Base-by-base conservation (phyloP, 148 eudicot species). In the Camellia sinensis region DNA sequence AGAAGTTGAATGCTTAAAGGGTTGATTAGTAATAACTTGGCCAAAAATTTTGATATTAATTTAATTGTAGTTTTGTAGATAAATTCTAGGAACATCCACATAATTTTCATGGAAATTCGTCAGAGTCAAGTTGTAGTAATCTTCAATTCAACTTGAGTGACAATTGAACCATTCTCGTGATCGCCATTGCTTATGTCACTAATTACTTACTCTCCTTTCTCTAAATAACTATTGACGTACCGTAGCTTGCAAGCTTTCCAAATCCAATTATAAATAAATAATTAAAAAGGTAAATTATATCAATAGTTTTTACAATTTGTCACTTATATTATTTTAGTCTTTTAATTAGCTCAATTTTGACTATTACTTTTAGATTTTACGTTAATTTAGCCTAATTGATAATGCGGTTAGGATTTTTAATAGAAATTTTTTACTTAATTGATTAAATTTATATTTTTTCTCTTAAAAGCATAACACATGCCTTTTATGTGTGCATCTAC, bases 131-230 rank as follows among this genome's bases (percentile, higher is more conserved):
- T 6, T 46, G 41, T 43, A 60, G 78, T 60, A 75, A 75, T 74
- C 7, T 74, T 15, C 76, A 73, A 73, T 73, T 73, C 64, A 73
- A 73, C 6, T 56, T 5, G 14, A 13, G 19, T 13, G 63, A 73
- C 18, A 45, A 8, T 61, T 60, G 78, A 75, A 53, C 56, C 65
- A 10, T n/a, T 4, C 17, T 22, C 6, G 21, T 21, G 17, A 41
- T 59, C 64, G 67, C 75, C 75, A 72, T 14, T 72, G 75, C 75
- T 22, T 72, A 72, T 29, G 75, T 72, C 75, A 72, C 75, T 0
- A 1, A 19, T 14, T 3, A 0, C 3, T 2, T 14, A 5, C 4
- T 64, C 22, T 60, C 29, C 6, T 21, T 2, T 14, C 37, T 17
- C 68, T 56, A 76, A 44, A 13, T 19, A 76, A 22, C 40, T 3